Evolutionary conservation across 805 yeast genomes (phyloP), one percentile per base, ranked within the genome.

Genomic region (Saccharomycopsis vini): DNA sequence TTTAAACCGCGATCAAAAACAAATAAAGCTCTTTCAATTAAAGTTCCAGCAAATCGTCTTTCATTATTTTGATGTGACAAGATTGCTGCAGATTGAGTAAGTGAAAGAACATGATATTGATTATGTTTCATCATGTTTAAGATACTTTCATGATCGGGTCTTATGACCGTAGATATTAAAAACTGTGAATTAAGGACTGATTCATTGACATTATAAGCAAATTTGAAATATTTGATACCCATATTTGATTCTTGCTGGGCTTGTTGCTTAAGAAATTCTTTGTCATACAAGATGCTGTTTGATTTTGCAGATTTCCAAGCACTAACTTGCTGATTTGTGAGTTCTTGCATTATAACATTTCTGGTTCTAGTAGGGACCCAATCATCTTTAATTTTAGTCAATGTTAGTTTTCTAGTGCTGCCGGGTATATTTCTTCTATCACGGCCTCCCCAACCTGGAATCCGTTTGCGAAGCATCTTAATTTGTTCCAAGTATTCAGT

Each of bases 401-500:
- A 64, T 10, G 73, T 65, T 39, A 86, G 62, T 52, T 82, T 81
- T 50, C 87, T 69, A 0, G 76, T 61, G 1, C 85, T 75, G 22
- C 90, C 90, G 0, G 95, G 95, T 2, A 84, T 74, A 4, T 76
- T 64, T 39, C 81, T 62, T 49, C 79, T 75, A 54, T 85, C 94
- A 50, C 75, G 73, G 0, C 95, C 95, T 36, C 87, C 82, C 95
- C 95, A 86, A 20, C 87, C 88, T 53, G 84, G 69, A 1, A 84
- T 76, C n/a, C 62, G 71, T 50, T 60, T 70, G 24, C 64, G 62
- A 41, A 67, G 42, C 34, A 60, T 69, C 53, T 76, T 80, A 51
- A 81, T 73, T 54, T 79, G 85, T 40, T 69, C 73, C 45, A 82
- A 59, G 16, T 76, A 72, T 49, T 81, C 88, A 0, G 89, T 90